Percentiles rank a stretch among this genome's conserved stretches.
phyloP scores from a whole-genome alignment of 2,329 filamentous ascomycete genomes.

The Acrodontium crateriforme region DNA sequence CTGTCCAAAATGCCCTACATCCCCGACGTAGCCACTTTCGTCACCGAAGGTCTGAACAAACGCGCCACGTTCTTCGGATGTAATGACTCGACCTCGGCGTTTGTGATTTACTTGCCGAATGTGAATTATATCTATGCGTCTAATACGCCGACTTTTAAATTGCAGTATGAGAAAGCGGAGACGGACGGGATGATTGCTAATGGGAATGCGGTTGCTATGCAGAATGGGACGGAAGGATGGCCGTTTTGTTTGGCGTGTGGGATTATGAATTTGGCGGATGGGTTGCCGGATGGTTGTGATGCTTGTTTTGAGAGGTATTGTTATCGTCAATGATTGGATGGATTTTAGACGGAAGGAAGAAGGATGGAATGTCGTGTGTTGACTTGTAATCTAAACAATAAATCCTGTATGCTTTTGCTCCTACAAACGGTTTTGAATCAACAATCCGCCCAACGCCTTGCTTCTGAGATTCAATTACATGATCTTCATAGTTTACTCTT shows the following conservation, averaged over 20 bases:
- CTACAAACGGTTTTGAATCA: too few species aligned
- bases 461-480: too few species aligned
- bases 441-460: too few species aligned
- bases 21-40: conserved; percentile 42
- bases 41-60: conserved; percentile 44
- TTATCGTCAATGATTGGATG: conserved; percentile 11
- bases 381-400: too few species aligned
- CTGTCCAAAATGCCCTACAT: conserved; percentile 46
- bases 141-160: conserved; percentile 20
- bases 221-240: conserved; percentile 25
- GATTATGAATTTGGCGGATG: conserved; percentile 22
- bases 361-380: too few species aligned
- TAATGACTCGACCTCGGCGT: conserved; percentile 21
- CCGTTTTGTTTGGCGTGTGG: conserved; percentile 30
- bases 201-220: conserved; percentile 25
- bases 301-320: conserved; percentile 30
- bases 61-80: conserved; percentile 53
- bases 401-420: too few species aligned
- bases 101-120: conserved; percentile 35
- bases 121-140: conserved; percentile 23
- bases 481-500: conserved; percentile 38
- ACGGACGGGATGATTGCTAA: conserved; percentile 28
- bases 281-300: conserved; percentile 22
- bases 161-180: conserved; percentile 24
- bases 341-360: too few species aligned